Evolutionary conservation across 176 grass and related monocot species (phyloP), one percentile per base, ranked within the genome.

Genomic region (Eleusine coracana): DNA sequence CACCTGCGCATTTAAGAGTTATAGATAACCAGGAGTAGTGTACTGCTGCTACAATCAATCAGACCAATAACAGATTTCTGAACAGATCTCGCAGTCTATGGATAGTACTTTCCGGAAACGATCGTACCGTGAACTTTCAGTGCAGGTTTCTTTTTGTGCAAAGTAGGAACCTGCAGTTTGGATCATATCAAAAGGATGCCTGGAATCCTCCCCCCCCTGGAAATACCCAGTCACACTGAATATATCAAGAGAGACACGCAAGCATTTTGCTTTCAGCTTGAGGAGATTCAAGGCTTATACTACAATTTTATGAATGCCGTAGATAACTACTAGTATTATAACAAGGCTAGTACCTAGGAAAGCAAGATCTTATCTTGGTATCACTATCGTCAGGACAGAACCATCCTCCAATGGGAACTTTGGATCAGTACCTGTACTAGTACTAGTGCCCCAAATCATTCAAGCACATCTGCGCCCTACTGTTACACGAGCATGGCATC

Each of bases 381-480:
- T 62, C 86, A 77, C 51, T 23, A 54, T 71, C 86, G 71, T 41
- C 63, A 81, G 49, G 41, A 49, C 51, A n/a, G 50, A 62, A 39
- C 18, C 29, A 68, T 49, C 60, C 49, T 84, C 48, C 40, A 40
- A 75, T 40, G 16, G 38, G 41, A 75, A 8, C 71, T 89, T 76
- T 68, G 63, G 42, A n/a, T 63, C 34, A 59, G 48, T 59, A 28
- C 42, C 58, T 70, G 48, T 42, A 16, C 25, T 13, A 55, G 48
- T 42, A 16, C 25, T 13, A 55, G 36, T 76, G 82, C 63, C 58
- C 79, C 78, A 31, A 82, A 89, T 82, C 78, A 82, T 82, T 66
- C 39, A 49, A 71, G 49, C 82, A 72, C 72, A 71, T n/a, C 25
- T 63, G 34, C 10, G 31, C 60, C 83, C 6, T 66, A 55, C 8